Base-by-base conservation (phyloP, 2,329 filamentous ascomycete genomes). In the Sporothrix brunneoviolacea region DNA sequence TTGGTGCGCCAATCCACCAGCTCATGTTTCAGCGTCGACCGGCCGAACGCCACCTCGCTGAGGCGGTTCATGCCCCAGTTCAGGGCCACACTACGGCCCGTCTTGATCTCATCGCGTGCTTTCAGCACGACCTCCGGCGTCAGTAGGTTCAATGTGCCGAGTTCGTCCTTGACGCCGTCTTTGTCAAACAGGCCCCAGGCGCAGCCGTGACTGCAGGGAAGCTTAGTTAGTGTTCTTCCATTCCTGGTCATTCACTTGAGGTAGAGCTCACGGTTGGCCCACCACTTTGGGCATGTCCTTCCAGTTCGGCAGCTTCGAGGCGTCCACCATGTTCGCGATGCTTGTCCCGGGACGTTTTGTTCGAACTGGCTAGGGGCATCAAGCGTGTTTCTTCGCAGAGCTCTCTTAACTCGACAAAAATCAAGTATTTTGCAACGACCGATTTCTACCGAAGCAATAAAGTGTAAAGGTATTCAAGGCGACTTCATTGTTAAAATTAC, bases 121-220 rank as follows among this genome's bases (percentile, higher is more conserved):
- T 76, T 73, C 32, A 70, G 67, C 10, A 70, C 69, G 18, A 82
- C 76, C 49, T 73, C 67, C 46, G 79, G 69, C 0, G 77, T 82
- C 13, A 84, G 69, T 24, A 79, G 71, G 61, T 84, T 84, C 18
- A 84, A 62, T 21, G 76, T 77, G 9, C 80, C 82, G 2, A 84
- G 68, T 62, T 81, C 68, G 60, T 83, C 80, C 27, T 52, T 52
- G 9, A 43, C 38, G 33, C 46, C 51, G 48, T 73, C 60, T 43
- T 70, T 64, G 43, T 79, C 79, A 60, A 79, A 82, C 4, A 79
- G 67, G 6, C 68, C 69, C 71, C 71, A 75, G 15, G 72, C 48
- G 18, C 48, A 50, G 24, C 48, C 48, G 18, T 50, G 48, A 4
- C 47, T 49, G 18, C 10, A 22, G n/a, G n/a, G n/a, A n/a, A n/a